phyloP scores from a whole-genome alignment of 176 grass and related monocot species.

The Poa pratensis region DNA sequence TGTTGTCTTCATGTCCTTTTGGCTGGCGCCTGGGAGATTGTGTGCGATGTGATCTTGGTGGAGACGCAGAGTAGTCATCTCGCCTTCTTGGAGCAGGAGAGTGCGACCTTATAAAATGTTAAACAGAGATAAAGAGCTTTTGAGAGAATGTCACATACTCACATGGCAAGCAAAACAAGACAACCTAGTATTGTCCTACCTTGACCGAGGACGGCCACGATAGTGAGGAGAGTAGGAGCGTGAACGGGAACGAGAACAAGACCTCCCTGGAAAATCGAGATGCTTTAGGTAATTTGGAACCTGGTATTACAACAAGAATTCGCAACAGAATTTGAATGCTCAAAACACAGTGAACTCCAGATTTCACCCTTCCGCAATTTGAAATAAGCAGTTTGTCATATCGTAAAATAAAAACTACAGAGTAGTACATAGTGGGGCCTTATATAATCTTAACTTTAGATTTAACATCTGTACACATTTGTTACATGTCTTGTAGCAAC shows the following conservation, averaged over 20 bases:
- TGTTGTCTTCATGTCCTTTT: constrained; percentile 54
- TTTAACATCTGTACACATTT: background rate
- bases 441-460: background rate
- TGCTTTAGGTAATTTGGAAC: background rate
- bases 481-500: background rate
- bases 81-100: constrained; percentile 71
- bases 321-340: background rate
- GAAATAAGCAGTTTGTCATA: background rate
- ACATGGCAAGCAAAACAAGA: background rate
- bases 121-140: background rate
- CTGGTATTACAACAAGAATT: background rate
- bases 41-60: constrained; percentile 35
- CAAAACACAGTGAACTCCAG: background rate
- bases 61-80: constrained; percentile 66
- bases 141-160: background rate
- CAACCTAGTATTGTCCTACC: constrained; percentile 48
- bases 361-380: constrained; percentile 18
- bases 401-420: background rate
- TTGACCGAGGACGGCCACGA: constrained; percentile 65
- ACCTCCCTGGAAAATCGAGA: constrained; percentile 58
- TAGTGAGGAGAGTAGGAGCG: constrained; percentile 75
- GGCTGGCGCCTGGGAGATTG: constrained; percentile 52
- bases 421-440: background rate
- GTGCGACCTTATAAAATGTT: constrained; percentile 53
- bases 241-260: constrained; percentile 71